Percentiles rank a stretch among this genome's conserved stretches.
phyloP scores from a whole-genome alignment of 768 basidiomycete species.

The Kwoniella mangroviensis region DNA sequence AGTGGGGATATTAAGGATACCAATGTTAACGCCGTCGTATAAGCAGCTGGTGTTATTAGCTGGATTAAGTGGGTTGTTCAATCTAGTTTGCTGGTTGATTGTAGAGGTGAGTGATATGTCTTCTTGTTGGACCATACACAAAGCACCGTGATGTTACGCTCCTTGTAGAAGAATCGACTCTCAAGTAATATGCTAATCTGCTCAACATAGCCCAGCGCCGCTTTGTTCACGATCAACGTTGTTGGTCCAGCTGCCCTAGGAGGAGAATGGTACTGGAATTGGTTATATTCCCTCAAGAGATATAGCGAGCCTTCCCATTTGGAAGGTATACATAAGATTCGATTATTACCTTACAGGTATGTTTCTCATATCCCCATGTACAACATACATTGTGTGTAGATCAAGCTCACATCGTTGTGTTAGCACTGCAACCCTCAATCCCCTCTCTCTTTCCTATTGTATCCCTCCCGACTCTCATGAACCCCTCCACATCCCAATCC shows the following conservation, averaged over 20 bases:
- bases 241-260: slow-evolving; percentile 58
- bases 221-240: slow-evolving; percentile 30
- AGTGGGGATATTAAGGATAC: slow-evolving; percentile 58
- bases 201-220: slow-evolving; percentile 26
- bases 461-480: slow-evolving; percentile 63
- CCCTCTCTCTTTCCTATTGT: slow-evolving; percentile 73
- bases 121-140: neutral
- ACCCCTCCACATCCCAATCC: slow-evolving; percentile 74
- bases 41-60: slow-evolving; percentile 42
- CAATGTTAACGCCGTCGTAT: slow-evolving; percentile 54
- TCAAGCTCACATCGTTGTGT: neutral
- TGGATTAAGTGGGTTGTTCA: slow-evolving; percentile 36
- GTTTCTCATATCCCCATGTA: slow-evolving; percentile 2
- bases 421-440: slow-evolving; percentile 86
- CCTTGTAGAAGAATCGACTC: too few species aligned
- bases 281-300: slow-evolving; percentile 27
- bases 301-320: slow-evolving; percentile 56
- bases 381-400: neutral
- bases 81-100: slow-evolving; percentile 55
- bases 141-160: too few species aligned
- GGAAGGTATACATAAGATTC: slow-evolving; percentile 82
- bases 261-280: slow-evolving; percentile 32
- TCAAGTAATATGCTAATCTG: slow-evolving; percentile 2
- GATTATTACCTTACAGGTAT: slow-evolving; percentile 81
- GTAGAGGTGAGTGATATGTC: slow-evolving; percentile 33